A percentile compares a stretch with the other conserved stretches of the same genome.
These are phyloP conservation scores for Hyphodiscus sp. DNA, from an alignment of 2,329 filamentous ascomycete genomes.

Conservation along the genomic window DNA sequence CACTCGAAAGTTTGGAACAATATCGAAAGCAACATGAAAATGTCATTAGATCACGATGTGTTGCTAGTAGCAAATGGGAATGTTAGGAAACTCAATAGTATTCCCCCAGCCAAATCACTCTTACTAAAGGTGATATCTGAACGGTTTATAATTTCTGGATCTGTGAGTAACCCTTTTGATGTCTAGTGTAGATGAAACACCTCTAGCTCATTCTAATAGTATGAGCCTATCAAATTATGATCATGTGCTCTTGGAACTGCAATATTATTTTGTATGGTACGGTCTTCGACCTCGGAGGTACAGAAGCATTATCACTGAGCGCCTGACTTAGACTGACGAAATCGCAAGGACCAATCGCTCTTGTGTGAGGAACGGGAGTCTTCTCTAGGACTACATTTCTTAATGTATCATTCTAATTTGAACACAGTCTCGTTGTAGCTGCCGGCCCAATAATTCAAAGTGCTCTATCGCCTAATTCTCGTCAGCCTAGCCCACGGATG, in stretches of 20 bases:
- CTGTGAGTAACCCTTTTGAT: neutral
- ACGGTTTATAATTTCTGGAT: conserved; percentile 1
- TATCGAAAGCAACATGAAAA: neutral
- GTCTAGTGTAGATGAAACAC: neutral
- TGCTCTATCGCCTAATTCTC: conserved; percentile 3
- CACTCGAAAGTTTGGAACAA: neutral
- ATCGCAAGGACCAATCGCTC: neutral
- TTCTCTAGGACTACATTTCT: neutral
- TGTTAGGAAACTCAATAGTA: too few relatives aligned
- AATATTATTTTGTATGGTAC: conserved; percentile 1
- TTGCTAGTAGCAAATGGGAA: too few relatives aligned
- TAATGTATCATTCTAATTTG: neutral
- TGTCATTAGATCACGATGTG: neutral
- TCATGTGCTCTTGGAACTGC: conserved; percentile 2
- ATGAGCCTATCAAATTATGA: neutral
- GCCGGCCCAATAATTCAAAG: conserved; percentile 3
- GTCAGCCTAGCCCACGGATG: conserved; percentile 1
- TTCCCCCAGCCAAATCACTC: too few relatives aligned
- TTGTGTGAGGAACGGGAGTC: conserved; percentile 1
- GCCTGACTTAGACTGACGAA: neutral
- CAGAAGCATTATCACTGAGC: neutral
- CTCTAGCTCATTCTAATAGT: neutral
- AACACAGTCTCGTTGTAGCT: neutral
- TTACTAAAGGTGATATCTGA: too few relatives aligned
- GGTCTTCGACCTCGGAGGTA: conserved; percentile 1